These are phyloP conservation scores for Asterionellopsis glacialis DNA, from an alignment of 108 stramenopile species.

Conservation along the genomic window DNA sequence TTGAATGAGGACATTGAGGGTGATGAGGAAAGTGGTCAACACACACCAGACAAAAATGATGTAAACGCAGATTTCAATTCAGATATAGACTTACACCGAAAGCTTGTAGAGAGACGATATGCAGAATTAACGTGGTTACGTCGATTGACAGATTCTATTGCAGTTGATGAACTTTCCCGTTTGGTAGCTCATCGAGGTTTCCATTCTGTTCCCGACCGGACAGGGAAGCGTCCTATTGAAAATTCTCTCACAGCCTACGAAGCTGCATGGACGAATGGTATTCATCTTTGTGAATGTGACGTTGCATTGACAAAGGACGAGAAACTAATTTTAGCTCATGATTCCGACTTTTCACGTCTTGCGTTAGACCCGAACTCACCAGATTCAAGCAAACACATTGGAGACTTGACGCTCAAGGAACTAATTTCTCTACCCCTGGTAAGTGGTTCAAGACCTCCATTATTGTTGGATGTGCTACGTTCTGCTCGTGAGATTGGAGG, in stretches of 20 bases:
- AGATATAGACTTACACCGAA: constrained; percentile 10
- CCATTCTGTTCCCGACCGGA: constrained; percentile 52
- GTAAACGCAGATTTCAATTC: constrained; percentile 4
- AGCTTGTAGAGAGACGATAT: constrained; percentile 22
- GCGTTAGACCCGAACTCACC: constrained; percentile 39
- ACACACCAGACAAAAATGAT: not conserved
- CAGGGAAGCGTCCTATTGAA: constrained; percentile 58
- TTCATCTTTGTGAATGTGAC: constrained; percentile 76
- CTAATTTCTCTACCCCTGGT: constrained; percentile 60
- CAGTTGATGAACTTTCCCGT: constrained; percentile 9
- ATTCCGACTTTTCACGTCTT: constrained; percentile 61
- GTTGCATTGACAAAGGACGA: constrained; percentile 76
- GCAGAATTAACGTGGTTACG: constrained; percentile 58
- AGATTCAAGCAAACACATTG: constrained; percentile 39
- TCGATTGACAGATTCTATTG: constrained; percentile 26
- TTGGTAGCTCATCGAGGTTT: constrained; percentile 76
- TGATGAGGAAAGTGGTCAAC: not conserved
- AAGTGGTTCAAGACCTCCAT: constrained; percentile 60
- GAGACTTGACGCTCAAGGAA: constrained; percentile 67
- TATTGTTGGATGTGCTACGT: constrained; percentile 66
- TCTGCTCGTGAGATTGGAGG: constrained; percentile 60
- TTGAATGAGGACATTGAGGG: constrained; percentile 22
- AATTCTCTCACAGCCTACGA: constrained; percentile 71
- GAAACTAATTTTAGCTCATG: constrained; percentile 67
- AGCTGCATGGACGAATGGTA: constrained; percentile 65